Evolutionary conservation across 306 rosid species (phyloP).

Genomic region (Cucumis cinereus): DNA sequence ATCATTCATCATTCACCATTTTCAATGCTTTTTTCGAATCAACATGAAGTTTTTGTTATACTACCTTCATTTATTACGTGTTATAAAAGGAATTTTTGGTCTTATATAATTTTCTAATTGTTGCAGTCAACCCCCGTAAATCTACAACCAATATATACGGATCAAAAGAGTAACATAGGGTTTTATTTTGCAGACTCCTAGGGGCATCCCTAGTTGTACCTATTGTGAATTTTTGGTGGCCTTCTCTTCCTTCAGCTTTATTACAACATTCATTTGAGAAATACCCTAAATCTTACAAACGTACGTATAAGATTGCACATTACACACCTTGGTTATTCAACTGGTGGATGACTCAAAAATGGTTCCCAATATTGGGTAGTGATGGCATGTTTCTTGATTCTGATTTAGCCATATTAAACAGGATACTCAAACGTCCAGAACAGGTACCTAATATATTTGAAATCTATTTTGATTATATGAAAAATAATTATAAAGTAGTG

Average conservation of each 20-base stretch:
- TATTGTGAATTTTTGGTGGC: slow-evolving; percentile 65
- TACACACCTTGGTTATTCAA: slow-evolving; percentile 55
- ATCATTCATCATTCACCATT: background rate
- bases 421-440: slow-evolving; percentile 11
- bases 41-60: no score
- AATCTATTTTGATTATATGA: no score
- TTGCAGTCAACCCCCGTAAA: no score
- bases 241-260: slow-evolving; percentile 30
- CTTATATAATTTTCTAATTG: no score
- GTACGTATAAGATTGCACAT: slow-evolving; percentile 45
- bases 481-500: no score
- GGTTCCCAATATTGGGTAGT: slow-evolving; percentile 29
- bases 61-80: no score
- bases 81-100: no score
- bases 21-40: no score
- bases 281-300: slow-evolving; percentile 20
- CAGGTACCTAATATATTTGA: no score
- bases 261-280: slow-evolving; percentile 15
- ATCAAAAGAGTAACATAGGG: no score
- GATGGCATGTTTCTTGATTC: slow-evolving; percentile 7
- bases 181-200: slow-evolving; percentile 29
- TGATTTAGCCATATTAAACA: slow-evolving; percentile 30
- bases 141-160: no score
- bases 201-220: slow-evolving; percentile 77
- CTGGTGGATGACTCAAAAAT: slow-evolving; percentile 74